phyloP scores from a whole-genome alignment of 768 basidiomycete genomes.

The Rickenella mellea region DNA sequence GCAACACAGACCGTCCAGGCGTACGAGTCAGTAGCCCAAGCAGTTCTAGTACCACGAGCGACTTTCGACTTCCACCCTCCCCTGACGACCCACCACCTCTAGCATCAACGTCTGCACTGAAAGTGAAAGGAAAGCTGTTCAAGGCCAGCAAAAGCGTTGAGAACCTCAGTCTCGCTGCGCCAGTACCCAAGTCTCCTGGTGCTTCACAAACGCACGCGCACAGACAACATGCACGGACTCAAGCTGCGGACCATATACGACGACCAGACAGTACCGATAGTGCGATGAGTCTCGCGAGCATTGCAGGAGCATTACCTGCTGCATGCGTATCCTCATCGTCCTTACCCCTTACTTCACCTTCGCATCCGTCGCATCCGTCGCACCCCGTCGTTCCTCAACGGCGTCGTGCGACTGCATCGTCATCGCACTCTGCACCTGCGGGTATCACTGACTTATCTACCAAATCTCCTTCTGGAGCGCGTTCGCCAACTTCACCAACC shows the following conservation, averaged over 20 bases:
- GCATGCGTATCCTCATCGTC: constrained; percentile 17
- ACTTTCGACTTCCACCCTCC: constrained; percentile 29
- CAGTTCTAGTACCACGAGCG: constrained; percentile 24
- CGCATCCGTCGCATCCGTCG: constrained; percentile 8
- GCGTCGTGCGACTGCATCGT: constrained; percentile 2
- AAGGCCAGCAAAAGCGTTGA: constrained; percentile 65
- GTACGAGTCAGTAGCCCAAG: constrained; percentile 20
- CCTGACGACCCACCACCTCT: constrained; percentile 11
- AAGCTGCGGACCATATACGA: constrained; percentile 20
- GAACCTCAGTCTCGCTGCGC: constrained; percentile 29
- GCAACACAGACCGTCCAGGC: constrained; percentile 22
- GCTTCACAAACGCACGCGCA: constrained; percentile 25
- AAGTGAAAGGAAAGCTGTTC: constrained; percentile 28
- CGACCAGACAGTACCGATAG: constrained; percentile 22
- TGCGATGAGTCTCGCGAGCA: constrained; percentile 17
- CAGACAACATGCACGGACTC: constrained; percentile 28
- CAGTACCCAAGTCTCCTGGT: constrained; percentile 16
- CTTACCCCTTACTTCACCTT: constrained; percentile 3
- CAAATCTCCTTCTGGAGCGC: constrained; percentile 5
- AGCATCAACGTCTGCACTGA: constrained; percentile 24
- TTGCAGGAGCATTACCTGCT: constrained; percentile 3
- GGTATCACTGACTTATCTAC: constrained; percentile 2
- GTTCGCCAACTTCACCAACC: constrained; percentile 6
- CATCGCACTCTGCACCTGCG: constrained; percentile 7
- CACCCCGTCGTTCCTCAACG: constrained; percentile 1